These are phyloP conservation scores for Podospora bellae-mahoneyi DNA, from an alignment of 495 filamentous ascomycete genomes.

Conservation along the genomic window DNA sequence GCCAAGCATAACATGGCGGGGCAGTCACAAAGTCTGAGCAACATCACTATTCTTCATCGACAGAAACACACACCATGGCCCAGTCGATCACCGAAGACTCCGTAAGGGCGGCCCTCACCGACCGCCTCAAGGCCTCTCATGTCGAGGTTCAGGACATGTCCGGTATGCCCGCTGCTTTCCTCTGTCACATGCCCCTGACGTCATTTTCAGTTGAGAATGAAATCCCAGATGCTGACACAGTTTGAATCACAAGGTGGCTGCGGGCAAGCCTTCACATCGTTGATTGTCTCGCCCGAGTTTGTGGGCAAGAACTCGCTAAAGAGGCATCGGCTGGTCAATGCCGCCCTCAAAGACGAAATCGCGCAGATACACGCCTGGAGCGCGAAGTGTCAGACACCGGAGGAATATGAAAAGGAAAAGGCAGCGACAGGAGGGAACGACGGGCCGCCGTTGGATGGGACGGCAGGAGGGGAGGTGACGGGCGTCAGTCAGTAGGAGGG, in stretches of 20 bases:
- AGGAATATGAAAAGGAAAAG: slow-evolving; percentile 80
- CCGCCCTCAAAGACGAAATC: slow-evolving; percentile 85
- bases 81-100: slow-evolving; percentile 64
- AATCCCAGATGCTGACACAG: slow-evolving; percentile 1
- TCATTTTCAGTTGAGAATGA: slow-evolving; percentile 13
- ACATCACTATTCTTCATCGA: slow-evolving; percentile 14
- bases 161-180: slow-evolving; percentile 51
- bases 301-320: slow-evolving; percentile 82
- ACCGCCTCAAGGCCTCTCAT: slow-evolving; percentile 72
- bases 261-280: slow-evolving; percentile 88
- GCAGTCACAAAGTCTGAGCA: slow-evolving; percentile 9
- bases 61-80: slow-evolving; percentile 40
- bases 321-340: slow-evolving; percentile 85
- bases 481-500: slow-evolving; percentile 36
- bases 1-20: slow-evolving; percentile 16
- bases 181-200: slow-evolving; percentile 21
- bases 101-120: slow-evolving; percentile 64
- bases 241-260: slow-evolving; percentile 61
- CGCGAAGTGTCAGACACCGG: slow-evolving; percentile 91
- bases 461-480: slow-evolving; percentile 39
- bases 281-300: slow-evolving; percentile 87
- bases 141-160: slow-evolving; percentile 93
- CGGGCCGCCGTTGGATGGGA: slow-evolving; percentile 43
- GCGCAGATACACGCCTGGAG: slow-evolving; percentile 97
- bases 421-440: slow-evolving; percentile 31